phyloP scores from a whole-genome alignment of 306 rosid species.

The Quercus dentata region DNA sequence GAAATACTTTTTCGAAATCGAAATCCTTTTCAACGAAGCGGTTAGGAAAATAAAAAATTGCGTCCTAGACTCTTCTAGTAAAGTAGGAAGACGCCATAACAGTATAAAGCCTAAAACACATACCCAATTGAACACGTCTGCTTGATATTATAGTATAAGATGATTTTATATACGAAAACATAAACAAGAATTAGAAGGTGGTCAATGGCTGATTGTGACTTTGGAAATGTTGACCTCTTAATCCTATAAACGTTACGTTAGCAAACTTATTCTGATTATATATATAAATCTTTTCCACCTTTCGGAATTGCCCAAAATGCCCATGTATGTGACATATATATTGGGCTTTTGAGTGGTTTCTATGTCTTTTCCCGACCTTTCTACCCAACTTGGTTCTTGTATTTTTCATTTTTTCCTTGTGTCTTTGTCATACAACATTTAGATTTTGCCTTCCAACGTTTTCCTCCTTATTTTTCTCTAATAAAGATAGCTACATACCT shows the following conservation, averaged over 20 bases:
- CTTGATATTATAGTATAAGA: neutral
- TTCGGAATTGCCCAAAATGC: no score
- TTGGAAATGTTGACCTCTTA: neutral
- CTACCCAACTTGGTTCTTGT: no score
- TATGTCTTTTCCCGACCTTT: no score
- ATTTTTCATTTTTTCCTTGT: no score
- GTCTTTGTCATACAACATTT: no score
- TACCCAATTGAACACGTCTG: conserved; percentile 16
- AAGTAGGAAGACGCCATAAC: conserved; percentile 12
- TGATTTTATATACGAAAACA: neutral
- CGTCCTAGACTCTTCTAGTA: conserved; percentile 10
- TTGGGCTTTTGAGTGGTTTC: no score
- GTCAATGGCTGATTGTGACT: conserved; percentile 30
- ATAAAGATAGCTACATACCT: no score
- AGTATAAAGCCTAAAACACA: neutral
- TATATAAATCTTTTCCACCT: no score
- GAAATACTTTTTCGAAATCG: neutral
- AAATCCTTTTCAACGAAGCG: neutral
- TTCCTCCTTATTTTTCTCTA: no score
- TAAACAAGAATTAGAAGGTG: neutral
- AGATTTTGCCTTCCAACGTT: no score
- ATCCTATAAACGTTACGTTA: neutral
- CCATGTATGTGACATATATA: no score
- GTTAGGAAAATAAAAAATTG: neutral
- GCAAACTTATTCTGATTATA: neutral